Evolutionary conservation across 305 asterid genomes (phyloP), one percentile per base, ranked within the genome.

Genomic region (Fraxinus velutina): DNA sequence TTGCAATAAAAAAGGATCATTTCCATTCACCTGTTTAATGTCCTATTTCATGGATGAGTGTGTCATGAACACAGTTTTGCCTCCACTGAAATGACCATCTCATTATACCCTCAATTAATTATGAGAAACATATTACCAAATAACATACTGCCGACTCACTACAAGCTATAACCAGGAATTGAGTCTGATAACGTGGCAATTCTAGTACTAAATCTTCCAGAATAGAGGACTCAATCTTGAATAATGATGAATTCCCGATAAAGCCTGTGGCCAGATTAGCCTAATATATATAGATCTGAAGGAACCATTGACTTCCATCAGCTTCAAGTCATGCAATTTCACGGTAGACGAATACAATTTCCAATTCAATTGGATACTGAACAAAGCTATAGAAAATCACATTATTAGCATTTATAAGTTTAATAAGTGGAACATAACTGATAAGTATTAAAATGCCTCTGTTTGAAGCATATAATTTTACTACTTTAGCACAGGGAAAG

Each of bases 291-390:
- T 76, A 81, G 47, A 73, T 73, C 7, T 64, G 30, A 9, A 76
- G 57, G 30, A 6, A 27, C 8, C 70, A 66, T 52, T 21, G 57
- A 22, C 73, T 78, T 22, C 50, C 82, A 71, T 36, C 76, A 36
- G 29, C 42, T 76, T 36, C 71, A 39, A 75, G 66, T 73, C 72
- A 7, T 37, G 77, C 57, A 82, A 79, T 80, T 73, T 78, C 55
- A 68, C 24, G 6, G 3, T 44, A 42, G n/a, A 72, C 27, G 29
- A 75, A 21, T 85, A 77, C 79, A 77, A 42, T 57, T 82, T 30
- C 60, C 86, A 77, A 22, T 24, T 50, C 73, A 10, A 3, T 21
- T 17, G 78, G 39, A 47, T 29, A 47, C 73, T 33, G 34, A 32
- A 27, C 68, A 50, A 52, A 73, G 34, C 33, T 24, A 74, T 32